Evolutionary conservation across 2,329 filamentous ascomycete genomes (phyloP), one percentile per base, ranked within the genome.

Genomic region (Colletotrichum sp.): DNA sequence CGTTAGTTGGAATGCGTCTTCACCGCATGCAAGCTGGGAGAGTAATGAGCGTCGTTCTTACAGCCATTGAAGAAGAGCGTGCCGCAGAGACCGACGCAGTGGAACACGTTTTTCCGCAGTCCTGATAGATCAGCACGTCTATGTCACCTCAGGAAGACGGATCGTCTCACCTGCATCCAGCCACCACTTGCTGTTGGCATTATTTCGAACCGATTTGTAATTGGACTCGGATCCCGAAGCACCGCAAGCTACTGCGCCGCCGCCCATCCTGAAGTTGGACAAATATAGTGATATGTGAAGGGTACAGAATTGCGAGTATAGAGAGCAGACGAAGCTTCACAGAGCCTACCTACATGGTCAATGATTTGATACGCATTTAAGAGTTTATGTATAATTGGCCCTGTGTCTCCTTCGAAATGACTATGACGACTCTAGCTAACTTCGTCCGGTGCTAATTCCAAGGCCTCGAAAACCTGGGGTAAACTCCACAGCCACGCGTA

Each of bases 281-380:
- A 49, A 49, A 49, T 12, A 7, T 5, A 49, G 9, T 49, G 18
- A 44, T 44, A 49, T 3, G 5, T n/a, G 3, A 3, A 12, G 3
- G 9, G 5, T 12, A 1, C 39, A n/a, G 9, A 49, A 12, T 21
- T 12, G 9, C 2, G 0, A 12, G 18, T 4, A 7, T 12, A 6
- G 2, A 49, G 39, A n/a, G 18, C 39, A 49, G 18, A 21, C 1
- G 9, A 49, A 49, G 18, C 3, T n/a, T 49, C 39, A n/a, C 9
- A 12, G 21, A 2, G 10, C 5, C 18, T 12, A 49, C 9, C 6
- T 12, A 49, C 39, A 7, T 49, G 18, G 3, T 49, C 5, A 49
- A 21, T 21, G 18, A n/a, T 44, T 4, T 44, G 39, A 49, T n/a
- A 10, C 39, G 9, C 1, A 2, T 49, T n/a, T 2, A 7, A n/a